Conservation (phyloP, 495 filamentous ascomycete species). For the Aspergillus heteromorphus region DNA sequence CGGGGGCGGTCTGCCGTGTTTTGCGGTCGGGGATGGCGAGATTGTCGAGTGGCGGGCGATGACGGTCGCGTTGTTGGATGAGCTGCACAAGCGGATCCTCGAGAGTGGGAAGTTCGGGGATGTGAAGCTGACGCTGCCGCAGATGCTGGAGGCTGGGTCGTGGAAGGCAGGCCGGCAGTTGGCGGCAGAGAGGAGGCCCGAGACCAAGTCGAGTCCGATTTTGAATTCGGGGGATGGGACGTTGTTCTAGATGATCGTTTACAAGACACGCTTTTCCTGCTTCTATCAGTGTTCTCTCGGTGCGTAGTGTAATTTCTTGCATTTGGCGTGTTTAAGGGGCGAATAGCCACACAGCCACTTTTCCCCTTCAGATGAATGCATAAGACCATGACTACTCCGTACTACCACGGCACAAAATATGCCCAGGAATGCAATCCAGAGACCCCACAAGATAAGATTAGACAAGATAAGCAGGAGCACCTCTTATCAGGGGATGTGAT, state of each 20-base stretch:
- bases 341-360: no score
- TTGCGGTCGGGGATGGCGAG: conserved; percentile 45
- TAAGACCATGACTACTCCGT: no score
- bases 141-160: conserved; percentile 83
- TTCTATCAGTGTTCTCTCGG: no score
- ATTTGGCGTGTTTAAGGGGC: no score
- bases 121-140: conserved; percentile 61
- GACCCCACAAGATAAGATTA: conserved; percentile 6
- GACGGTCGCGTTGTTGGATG: conserved; percentile 84
- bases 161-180: conserved; percentile 53
- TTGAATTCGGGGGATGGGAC: conserved; percentile 42
- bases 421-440: no score
- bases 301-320: no score
- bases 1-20: conserved; percentile 67
- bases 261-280: no score
- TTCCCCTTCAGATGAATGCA: no score
- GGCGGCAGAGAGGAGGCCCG: conserved; percentile 33
- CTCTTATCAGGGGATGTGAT: background rate
- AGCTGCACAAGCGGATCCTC: conserved; percentile 60
- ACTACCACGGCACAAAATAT: no score
- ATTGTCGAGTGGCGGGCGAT: conserved; percentile 53
- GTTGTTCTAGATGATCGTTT: conserved; percentile 22
- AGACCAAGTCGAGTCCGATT: conserved; percentile 41
- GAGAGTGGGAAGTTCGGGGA: conserved; percentile 46
- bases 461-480: background rate